A percentile compares a stretch with the other conserved stretches of the same genome.
These are phyloP conservation scores for Naematelia encephala DNA, from an alignment of 768 basidiomycete genomes.

Conservation along the genomic window DNA sequence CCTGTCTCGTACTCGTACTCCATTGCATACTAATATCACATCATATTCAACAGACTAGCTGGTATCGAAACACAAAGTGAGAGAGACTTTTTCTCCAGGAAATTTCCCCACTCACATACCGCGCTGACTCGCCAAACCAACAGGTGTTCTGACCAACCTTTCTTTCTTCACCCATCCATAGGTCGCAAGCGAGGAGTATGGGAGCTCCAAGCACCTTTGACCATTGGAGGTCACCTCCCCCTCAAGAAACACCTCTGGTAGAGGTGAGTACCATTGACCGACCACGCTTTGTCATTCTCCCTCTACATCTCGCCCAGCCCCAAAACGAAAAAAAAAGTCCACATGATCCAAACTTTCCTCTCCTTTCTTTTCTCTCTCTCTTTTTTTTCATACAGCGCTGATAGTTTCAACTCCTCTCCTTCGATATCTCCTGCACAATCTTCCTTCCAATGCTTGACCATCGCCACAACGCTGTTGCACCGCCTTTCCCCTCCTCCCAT, in stretches of 20 bases:
- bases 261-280: constrained; percentile 24
- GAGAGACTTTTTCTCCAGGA: no score
- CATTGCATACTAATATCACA: no score
- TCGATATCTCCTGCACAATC: neutral
- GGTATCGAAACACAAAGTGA: no score
- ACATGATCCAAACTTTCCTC: neutral
- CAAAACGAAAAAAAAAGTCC: neutral
- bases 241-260: constrained; percentile 27
- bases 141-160: no score
- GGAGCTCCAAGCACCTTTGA: constrained; percentile 9
- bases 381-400: constrained; percentile 2
- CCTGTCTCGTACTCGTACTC: no score
- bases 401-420: neutral
- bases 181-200: neutral
- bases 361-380: neutral
- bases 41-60: no score
- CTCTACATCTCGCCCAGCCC: neutral
- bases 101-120: no score
- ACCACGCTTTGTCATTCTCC: neutral
- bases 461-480: neutral
- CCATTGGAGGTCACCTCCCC: constrained; percentile 31
- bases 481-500: neutral
- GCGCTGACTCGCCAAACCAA: no score
- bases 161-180: neutral
- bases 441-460: constrained; percentile 5